phyloP scores from a whole-genome alignment of 805 yeast genomes.

The Kluyveromyces wickerhamii region DNA sequence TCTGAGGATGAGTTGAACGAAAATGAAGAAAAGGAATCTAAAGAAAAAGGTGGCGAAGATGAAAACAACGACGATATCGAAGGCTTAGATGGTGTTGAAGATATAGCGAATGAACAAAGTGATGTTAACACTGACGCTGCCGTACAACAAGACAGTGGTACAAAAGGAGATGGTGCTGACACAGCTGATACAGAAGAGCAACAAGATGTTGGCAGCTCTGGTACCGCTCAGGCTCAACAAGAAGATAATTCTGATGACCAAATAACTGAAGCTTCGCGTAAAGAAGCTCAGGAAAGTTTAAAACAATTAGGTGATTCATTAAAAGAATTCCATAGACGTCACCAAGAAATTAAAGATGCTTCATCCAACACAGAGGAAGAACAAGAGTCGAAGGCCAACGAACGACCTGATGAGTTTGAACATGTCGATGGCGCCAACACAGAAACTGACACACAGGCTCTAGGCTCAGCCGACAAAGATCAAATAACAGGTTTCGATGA shows the following conservation, averaged over 20 bases:
- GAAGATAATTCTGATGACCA: conserved; percentile 35
- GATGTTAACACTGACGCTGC: conserved; percentile 50
- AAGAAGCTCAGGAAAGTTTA: conserved; percentile 65
- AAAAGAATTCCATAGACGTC: conserved; percentile 85
- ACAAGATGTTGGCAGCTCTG: conserved; percentile 62
- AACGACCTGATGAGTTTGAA: conserved; percentile 78
- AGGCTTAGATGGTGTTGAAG: conserved; percentile 47
- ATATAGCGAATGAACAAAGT: conserved; percentile 34
- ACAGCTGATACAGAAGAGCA: conserved; percentile 44
- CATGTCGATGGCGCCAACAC: conserved; percentile 76
- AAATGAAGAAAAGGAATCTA: conserved; percentile 19
- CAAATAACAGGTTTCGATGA: conserved; percentile 71
- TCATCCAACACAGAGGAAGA: conserved; percentile 41
- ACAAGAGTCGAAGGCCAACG: conserved; percentile 47
- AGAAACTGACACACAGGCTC: conserved; percentile 77
- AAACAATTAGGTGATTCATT: conserved; percentile 86
- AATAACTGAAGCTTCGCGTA: conserved; percentile 46
- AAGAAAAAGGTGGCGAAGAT: conserved; percentile 25
- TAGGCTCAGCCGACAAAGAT: conserved; percentile 82
- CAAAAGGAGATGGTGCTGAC: conserved; percentile 57
- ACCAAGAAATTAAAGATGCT: conserved; percentile 77
- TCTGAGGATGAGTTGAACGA: conserved; percentile 14
- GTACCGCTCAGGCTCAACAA: conserved; percentile 39
- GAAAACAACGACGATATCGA: conserved; percentile 39
- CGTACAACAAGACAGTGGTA: conserved; percentile 50